Evolutionary conservation across 345 rosid genomes (phyloP).

Genomic region (Pugionium dolabratum): DNA sequence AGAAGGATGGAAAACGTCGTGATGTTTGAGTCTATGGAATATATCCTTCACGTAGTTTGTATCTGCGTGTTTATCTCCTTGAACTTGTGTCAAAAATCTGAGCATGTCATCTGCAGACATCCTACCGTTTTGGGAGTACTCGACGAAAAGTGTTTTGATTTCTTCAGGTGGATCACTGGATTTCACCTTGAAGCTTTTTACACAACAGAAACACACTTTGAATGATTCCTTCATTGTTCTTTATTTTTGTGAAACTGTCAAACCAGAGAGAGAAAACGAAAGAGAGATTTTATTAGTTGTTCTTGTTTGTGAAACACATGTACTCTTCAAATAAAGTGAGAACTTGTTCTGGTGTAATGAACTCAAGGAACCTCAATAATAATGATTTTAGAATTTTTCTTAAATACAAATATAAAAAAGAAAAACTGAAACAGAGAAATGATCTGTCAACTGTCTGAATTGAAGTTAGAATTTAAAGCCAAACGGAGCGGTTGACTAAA

Average conservation of each 20-base stretch:
- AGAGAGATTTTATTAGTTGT: conserved; percentile 5
- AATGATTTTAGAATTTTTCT: conserved; percentile 8
- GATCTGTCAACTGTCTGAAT: conserved; percentile 32
- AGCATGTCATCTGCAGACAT: conserved; percentile 59
- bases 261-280: conserved; percentile 2
- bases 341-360: background rate
- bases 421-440: background rate
- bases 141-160: conserved; percentile 51
- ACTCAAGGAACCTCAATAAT: background rate
- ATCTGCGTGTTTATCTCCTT: conserved; percentile 58
- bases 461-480: conserved; percentile 2
- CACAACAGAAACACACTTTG: conserved; percentile 52
- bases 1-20: conserved; percentile 33
- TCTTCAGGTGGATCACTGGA: conserved; percentile 75
- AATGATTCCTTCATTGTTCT: conserved; percentile 32
- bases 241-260: background rate
- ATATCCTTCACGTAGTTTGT: conserved; percentile 52
- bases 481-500: conserved; percentile 21
- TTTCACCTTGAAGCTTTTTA: conserved; percentile 66
- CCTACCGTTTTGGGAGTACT: conserved; percentile 49
- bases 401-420: background rate
- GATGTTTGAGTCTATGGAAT: conserved; percentile 43
- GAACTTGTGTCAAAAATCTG: conserved; percentile 59
- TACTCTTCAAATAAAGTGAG: conserved; percentile 1
- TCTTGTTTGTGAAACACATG: conserved; percentile 23